Evolutionary conservation across 768 basidiomycete species (phyloP), one percentile per base, ranked within the genome.

Genomic region (Lactarius sanguifluus): DNA sequence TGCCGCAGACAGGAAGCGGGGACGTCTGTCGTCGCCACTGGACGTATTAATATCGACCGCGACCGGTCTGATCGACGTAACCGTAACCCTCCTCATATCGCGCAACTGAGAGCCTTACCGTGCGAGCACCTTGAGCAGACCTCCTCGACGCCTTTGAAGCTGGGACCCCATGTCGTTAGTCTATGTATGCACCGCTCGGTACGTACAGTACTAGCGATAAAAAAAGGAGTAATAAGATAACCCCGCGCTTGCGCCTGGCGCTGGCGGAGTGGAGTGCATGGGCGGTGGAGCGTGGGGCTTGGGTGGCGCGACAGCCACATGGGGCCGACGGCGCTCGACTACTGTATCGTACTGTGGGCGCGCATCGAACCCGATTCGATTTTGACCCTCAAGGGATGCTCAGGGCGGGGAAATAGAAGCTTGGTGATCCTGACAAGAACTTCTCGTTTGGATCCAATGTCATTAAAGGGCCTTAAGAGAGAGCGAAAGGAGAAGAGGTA

Each of bases 361-460:
- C 47, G 47, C 47, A 50, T 50, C 47, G 45, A 47, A n/a, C n/a
- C 1, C 30, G 23, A 25, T 47, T 52, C 23, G 50, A 52, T 50
- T 50, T 6, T 52, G 25, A 52, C n/a, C 23, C 50, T 2, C 25
- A 52, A 15, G 50, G 50, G 23, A 52, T 52, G 16, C 40, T 41
- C 50, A 52, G 50, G 50, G 50, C 50, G 50, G 50, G 50, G 5
- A 52, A 15, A 52, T 52, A 52, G 50, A 52, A 52, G 50, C 50
- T 52, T 25, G 50, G 25, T 52, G 50, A 52, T 52, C 50, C 23
- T 13, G 13, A 13, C 50, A 6, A 25, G 50, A 52, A 52, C 50
- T 52, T 52, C 50, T 52, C 50, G 50, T 25, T 52, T 52, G 3
- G 50, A 52, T 52, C 23, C n/a, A 12, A 12, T 5, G 23, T 25